Conservation (phyloP, 139 green algal genomes). For the Ettlia oleoabundans region DNA sequence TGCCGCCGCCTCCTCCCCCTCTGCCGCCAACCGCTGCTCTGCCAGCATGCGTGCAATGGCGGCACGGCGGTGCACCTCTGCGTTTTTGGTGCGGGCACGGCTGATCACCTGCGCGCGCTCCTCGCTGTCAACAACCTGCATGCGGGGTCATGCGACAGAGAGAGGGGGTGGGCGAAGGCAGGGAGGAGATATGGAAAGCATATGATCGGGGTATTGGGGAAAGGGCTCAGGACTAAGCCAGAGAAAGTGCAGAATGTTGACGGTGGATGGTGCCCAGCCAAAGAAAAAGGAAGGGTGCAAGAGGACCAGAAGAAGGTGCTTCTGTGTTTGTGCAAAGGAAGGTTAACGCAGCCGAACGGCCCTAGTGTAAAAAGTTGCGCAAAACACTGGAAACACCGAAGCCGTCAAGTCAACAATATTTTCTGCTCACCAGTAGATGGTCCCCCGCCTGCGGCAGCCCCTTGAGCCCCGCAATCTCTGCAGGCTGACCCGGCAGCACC, state of each 20-base stretch:
- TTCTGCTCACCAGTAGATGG: conserved; percentile 62
- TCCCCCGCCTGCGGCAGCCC: conserved; percentile 87
- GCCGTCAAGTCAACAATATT: no score
- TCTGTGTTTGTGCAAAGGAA: no score
- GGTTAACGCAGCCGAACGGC: no score
- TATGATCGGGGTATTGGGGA: no score
- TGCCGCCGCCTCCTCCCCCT: neutral
- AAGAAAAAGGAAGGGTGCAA: no score
- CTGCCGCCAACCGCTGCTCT: neutral
- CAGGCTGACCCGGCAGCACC: conserved; percentile 70
- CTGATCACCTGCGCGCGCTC: conserved; percentile 62
- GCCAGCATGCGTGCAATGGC: conserved; percentile 7
- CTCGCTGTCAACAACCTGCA: conserved; percentile 50
- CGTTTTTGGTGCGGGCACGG: conserved; percentile 22
- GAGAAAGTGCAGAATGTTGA: no score
- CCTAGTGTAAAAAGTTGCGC: no score
- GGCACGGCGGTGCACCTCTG: conserved; percentile 23
- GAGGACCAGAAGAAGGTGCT: no score
- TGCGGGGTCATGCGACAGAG: no score
- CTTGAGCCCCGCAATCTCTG: conserved; percentile 70
- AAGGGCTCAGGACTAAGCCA: no score
- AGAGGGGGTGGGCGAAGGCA: neutral
- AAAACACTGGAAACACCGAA: no score
- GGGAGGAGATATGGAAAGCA: neutral
- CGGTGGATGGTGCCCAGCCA: no score